Percentiles rank a stretch among this genome's conserved stretches.
Evolutionary conservation across 2,329 filamentous ascomycete species (phyloP).

Genomic region (Xylaria sp.): DNA sequence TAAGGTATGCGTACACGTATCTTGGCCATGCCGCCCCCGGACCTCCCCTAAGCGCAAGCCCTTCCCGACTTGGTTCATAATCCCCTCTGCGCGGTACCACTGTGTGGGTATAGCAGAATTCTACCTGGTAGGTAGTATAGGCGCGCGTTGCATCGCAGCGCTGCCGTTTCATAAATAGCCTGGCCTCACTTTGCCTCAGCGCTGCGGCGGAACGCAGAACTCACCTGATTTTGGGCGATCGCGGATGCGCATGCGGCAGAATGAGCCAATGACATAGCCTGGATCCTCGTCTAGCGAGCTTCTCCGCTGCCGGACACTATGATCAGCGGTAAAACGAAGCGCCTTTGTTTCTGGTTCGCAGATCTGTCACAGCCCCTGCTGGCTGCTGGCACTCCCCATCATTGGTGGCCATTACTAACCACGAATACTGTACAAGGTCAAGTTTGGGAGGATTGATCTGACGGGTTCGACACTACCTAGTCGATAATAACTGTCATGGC

Average conservation of each 20-base stretch:
- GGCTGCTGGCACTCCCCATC: constrained; percentile 28
- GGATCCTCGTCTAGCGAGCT: constrained; percentile 25
- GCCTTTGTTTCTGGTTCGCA: constrained; percentile 50
- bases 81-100: not conserved
- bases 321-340: constrained; percentile 43
- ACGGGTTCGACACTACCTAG: not conserved
- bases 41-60: not conserved
- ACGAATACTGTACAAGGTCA: too few species aligned
- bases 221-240: constrained; percentile 49
- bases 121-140: not conserved
- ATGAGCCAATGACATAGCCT: constrained; percentile 26
- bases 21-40: too few species aligned
- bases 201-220: constrained; percentile 38
- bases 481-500: not conserved
- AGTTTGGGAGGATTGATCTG: not conserved
- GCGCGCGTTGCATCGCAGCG: constrained; percentile 27
- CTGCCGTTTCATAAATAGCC: constrained; percentile 44
- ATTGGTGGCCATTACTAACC: constrained; percentile 14
- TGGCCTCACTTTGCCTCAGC: constrained; percentile 43
- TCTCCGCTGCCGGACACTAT: constrained; percentile 21
- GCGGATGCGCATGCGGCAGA: constrained; percentile 40
- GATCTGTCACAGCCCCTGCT: constrained; percentile 50
- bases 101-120: not conserved
- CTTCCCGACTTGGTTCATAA: not conserved
- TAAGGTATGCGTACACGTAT: too few species aligned